Percentiles rank a stretch among this genome's conserved stretches.
Conservation (phyloP, 768 basidiomycete species). For the Calocybe indica region DNA sequence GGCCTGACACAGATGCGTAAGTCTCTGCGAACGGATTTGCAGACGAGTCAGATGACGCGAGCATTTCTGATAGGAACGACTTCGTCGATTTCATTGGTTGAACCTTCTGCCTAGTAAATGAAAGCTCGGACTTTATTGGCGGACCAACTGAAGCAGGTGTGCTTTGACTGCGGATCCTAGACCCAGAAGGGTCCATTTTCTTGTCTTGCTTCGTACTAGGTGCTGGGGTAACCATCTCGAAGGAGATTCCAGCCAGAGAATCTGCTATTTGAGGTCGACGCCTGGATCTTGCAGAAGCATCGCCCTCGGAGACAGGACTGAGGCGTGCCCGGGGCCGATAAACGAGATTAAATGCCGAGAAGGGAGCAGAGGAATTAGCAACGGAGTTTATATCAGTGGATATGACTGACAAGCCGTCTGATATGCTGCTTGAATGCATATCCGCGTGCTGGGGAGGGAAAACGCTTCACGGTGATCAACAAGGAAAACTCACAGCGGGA, state of each 20-base stretch:
- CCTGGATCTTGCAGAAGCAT: constrained; percentile 16
- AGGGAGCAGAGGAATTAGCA: constrained; percentile 47
- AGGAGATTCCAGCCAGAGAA: constrained; percentile 35
- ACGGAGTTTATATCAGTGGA: constrained; percentile 48
- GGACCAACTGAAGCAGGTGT: constrained; percentile 11
- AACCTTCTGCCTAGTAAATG: constrained; percentile 52
- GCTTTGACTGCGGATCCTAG: constrained; percentile 11
- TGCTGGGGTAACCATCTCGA: constrained; percentile 50
- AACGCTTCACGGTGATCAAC: constrained; percentile 41
- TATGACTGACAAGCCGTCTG: constrained; percentile 55
- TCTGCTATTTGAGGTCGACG: constrained; percentile 13
- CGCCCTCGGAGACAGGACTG: constrained; percentile 59
- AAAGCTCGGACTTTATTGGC: constrained; percentile 18
- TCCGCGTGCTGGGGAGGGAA: constrained; percentile 54
- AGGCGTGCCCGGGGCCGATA: constrained; percentile 41
- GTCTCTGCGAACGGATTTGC: constrained; percentile 86
- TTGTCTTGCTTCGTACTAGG: constrained; percentile 15
- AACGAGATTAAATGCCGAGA: constrained; percentile 39
- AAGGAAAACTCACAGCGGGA: background rate
- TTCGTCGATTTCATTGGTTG: constrained; percentile 32
- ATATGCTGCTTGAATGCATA: constrained; percentile 52
- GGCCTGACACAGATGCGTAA: constrained; percentile 82
- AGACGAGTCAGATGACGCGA: constrained; percentile 59
- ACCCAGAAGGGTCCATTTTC: constrained; percentile 8
- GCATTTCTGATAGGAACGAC: constrained; percentile 70